A percentile compares a stretch with the other conserved stretches of the same genome.
These are phyloP conservation scores for Carex pumila DNA, from an alignment of 176 grass and related monocot species.

Conservation along the genomic window DNA sequence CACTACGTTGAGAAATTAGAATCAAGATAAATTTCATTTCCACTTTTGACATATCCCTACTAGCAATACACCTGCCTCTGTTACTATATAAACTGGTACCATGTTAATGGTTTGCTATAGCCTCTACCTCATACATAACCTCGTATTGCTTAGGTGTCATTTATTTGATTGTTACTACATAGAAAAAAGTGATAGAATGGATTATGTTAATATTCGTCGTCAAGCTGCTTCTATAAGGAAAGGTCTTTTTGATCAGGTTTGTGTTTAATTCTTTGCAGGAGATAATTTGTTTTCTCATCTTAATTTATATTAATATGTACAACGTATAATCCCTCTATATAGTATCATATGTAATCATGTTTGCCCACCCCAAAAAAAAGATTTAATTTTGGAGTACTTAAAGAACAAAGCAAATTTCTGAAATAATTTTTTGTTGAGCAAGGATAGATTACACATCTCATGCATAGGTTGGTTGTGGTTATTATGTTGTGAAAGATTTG, in stretches of 20 bases:
- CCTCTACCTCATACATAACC: constrained; percentile 18
- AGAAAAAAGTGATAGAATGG: constrained; percentile 41
- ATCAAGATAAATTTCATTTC: constrained; percentile 49
- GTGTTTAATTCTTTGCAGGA: constrained; percentile 17
- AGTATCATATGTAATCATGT: neutral
- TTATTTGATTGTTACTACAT: neutral
- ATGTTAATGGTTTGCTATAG: constrained; percentile 21
- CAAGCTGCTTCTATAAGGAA: constrained; percentile 88
- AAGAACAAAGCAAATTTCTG: neutral
- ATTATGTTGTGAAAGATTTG: neutral
- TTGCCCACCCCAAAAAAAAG: neutral
- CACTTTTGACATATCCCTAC: constrained; percentile 27
- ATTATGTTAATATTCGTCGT: constrained; percentile 55
- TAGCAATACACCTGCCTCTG: constrained; percentile 30
- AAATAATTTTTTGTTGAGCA: neutral
- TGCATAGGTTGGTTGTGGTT: neutral
- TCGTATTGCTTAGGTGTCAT: constrained; percentile 22
- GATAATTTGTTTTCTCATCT: neutral
- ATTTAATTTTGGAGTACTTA: neutral
- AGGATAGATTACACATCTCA: neutral
- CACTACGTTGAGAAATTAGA: constrained; percentile 37
- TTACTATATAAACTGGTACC: constrained; percentile 57
- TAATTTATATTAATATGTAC: neutral
- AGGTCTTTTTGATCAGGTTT: constrained; percentile 86
- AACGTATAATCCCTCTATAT: neutral